phyloP scores from a whole-genome alignment of 108 stramenopile genomes.

The Fragilaria crotonensis region DNA sequence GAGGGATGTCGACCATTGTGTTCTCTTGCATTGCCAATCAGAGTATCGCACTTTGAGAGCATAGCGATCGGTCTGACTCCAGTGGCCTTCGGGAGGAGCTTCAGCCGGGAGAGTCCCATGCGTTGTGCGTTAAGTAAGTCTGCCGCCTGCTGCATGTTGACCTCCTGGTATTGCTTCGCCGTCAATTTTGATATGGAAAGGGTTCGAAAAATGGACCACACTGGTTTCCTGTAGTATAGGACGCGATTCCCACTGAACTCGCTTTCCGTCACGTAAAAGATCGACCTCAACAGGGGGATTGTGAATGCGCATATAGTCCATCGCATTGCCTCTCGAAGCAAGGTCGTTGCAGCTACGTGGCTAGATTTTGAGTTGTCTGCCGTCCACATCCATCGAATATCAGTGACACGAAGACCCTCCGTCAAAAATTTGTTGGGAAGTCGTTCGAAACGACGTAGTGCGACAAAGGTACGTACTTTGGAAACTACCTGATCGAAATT shows the following conservation, averaged over 20 bases:
- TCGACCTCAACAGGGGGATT: slow-evolving; percentile 62
- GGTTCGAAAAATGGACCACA: slow-evolving; percentile 62
- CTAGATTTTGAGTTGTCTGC: slow-evolving; percentile 19
- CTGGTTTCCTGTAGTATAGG: slow-evolving; percentile 77
- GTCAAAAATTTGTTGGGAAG: slow-evolving; percentile 54
- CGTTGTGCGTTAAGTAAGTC: slow-evolving; percentile 27
- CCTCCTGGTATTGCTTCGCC: slow-evolving; percentile 37
- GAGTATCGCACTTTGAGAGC: slow-evolving; percentile 20
- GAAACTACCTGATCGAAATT: slow-evolving; percentile 44
- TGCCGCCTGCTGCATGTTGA: slow-evolving; percentile 20
- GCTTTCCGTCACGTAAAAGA: slow-evolving; percentile 80
- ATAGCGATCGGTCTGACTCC: slow-evolving; percentile 78
- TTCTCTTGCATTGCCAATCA: neutral
- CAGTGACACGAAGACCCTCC: slow-evolving; percentile 49
- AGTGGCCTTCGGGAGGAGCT: slow-evolving; percentile 68
- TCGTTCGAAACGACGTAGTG: slow-evolving; percentile 56
- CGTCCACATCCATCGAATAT: slow-evolving; percentile 55
- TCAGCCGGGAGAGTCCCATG: slow-evolving; percentile 59
- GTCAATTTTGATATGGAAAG: slow-evolving; percentile 49
- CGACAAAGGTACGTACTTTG: slow-evolving; percentile 40
- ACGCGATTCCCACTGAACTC: slow-evolving; percentile 53
- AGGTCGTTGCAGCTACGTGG: slow-evolving; percentile 38
- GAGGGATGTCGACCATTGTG: slow-evolving; percentile 4
- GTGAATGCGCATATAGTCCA: slow-evolving; percentile 66
- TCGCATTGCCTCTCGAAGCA: slow-evolving; percentile 43